Evolutionary conservation across 2,329 filamentous ascomycete genomes (phyloP), one percentile per base, ranked within the genome.

Genomic region (Arthrobotrys entomopaga): DNA sequence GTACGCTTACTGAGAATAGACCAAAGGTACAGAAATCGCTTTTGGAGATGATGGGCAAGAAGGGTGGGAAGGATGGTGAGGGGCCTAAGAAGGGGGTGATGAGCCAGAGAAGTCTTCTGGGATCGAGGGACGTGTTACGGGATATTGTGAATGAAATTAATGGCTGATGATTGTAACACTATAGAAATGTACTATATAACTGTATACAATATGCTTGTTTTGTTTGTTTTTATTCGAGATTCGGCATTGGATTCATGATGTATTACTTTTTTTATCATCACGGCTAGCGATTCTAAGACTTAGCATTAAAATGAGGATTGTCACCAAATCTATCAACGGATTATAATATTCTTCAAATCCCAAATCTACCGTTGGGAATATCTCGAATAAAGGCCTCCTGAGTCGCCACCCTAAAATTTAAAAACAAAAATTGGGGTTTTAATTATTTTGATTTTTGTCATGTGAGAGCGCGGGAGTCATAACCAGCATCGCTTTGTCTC

Each of bases 121-220:
- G 87, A 70, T 87, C 86, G 40, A 88, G 88, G 78, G 87, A 88
- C 40, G 85, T 96, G 65, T 84, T 93, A 79, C 87, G 87, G 79
- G 90, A 94, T 83, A 88, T 97, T 76, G 84, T 93, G 78, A 92
- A 95, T 82, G 91, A 93, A 77, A 83, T 88, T 50, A 65, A 57
- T 13, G 76, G 73, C 13, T 53, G 50, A 60, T 53, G 50, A 60
- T 59, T 16, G 66, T 56, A n/a, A 26, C 34, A 48, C 26, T 54
- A 43, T 50, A 2, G n/a, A 22, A 13, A 50, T 50, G 20, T 19
- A 50, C 8, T n/a, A 50, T 50, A 50, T 24, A 48, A 40, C 7
- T n/a, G n/a, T n/a, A n/a, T n/a, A n/a, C n/a, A n/a, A 34, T 8
- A 6, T 34, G 5, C 6, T 2, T 34, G 29, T 34, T 34, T 7